Evolutionary conservation across 192 early-diverging fungal genomes (phyloP), one percentile per base, ranked within the genome.

Genomic region (Funneliformis mosseae): DNA sequence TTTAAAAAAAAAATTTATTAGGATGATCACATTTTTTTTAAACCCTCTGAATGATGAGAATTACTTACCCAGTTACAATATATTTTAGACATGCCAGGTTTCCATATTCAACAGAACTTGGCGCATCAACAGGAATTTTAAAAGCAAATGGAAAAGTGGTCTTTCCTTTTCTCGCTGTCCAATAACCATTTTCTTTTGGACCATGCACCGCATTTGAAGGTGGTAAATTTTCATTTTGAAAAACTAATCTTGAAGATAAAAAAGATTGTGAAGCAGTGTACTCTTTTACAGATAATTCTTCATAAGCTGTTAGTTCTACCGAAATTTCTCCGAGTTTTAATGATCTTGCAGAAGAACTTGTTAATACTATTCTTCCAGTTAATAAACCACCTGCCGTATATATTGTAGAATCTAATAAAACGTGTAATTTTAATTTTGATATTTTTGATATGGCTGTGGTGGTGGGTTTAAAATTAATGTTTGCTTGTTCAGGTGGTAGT

Each of bases 81-180:
- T 92, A 92, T 59, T 85, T 83, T 39, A 92, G 75, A 82, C 81
- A 87, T 16, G 91, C 86, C 3, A 85, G 78, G 46, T 78, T 83
- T 25, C 84, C 83, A 84, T 87, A 91, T 41, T 82, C 77, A 76
- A 89, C 81, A 9, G 88, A 91, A 80, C 86, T 87, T 64, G 91
- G 90, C 8, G 87, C 87, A 69, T 92, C 90, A 28, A 83, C 79
- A n/a, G 90, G 90, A 11, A 92, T 83, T 38, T 90, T 85, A 74
- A 92, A 92, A 11, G 90, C 84, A 79, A 92, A 92, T 4, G 89
- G 88, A 73, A 92, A 92, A 0, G 88, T 88, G 16, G 91, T 91
- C 79, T 90, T 92, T 60, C 87, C 90, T 77, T 92, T 92, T 70
- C 87, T 87, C 8, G 91, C 91, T 38, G 79, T 81, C 88, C 90